Percentiles rank a stretch among this genome's conserved stretches.
These are phyloP conservation scores for Verticillium tricorpus DNA, from an alignment of 2,329 filamentous ascomycete species.

Conservation along the genomic window DNA sequence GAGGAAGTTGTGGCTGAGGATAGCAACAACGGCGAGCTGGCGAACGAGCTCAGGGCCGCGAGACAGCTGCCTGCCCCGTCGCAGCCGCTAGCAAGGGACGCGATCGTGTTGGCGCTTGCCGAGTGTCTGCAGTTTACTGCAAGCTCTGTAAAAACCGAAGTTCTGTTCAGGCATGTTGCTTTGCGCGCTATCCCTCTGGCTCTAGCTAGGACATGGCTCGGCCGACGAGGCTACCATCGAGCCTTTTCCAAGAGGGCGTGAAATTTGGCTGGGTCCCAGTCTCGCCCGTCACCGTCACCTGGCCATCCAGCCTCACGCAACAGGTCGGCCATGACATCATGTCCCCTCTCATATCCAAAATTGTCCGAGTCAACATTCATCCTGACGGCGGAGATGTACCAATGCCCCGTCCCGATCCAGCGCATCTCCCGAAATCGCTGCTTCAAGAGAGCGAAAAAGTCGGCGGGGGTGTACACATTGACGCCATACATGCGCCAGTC, in stretches of 20 bases:
- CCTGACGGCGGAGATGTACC: background rate
- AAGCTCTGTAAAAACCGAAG: no score
- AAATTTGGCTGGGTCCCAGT: slow-evolving; percentile 3
- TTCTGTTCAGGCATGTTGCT: background rate
- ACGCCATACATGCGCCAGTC: background rate
- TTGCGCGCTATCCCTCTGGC: background rate
- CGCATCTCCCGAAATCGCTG: slow-evolving; percentile 7
- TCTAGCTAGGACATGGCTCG: background rate
- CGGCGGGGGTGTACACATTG: slow-evolving; percentile 8
- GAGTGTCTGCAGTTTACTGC: no score
- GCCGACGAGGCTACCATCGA: background rate
- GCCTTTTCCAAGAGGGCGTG: background rate
- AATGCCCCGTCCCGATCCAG: slow-evolving; percentile 6
- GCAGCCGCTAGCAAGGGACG: no score
- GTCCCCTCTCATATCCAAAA: background rate
- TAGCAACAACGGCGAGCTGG: no score
- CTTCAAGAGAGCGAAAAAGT: slow-evolving; percentile 11
- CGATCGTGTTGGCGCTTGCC: no score
- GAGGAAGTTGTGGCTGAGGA: no score
- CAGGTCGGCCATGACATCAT: slow-evolving; percentile 1
- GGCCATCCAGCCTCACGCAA: slow-evolving; percentile 10
- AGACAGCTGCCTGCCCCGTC: no score
- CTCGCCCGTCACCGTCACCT: slow-evolving; percentile 6
- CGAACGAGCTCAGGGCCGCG: no score
- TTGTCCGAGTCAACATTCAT: background rate